Percentiles rank a stretch among this genome's conserved stretches.
These are phyloP conservation scores for Botrytis aclada DNA, from an alignment of 2,329 filamentous ascomycete species.

Conservation along the genomic window DNA sequence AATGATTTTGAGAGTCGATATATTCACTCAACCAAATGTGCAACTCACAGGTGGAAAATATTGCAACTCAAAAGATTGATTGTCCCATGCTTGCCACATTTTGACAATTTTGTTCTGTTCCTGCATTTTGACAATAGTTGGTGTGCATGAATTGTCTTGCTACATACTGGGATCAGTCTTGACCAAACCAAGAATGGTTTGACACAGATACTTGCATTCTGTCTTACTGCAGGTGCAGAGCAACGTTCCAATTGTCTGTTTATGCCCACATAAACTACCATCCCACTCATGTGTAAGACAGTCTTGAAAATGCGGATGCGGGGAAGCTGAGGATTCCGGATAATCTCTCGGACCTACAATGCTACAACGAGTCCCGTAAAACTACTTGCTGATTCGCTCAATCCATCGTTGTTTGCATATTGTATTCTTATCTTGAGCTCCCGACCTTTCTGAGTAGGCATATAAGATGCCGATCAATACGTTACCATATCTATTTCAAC, in stretches of 20 bases:
- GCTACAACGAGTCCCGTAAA: not conserved
- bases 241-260: constrained; percentile 18
- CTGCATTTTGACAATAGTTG: not conserved
- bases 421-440: not conserved
- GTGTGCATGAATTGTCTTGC: not conserved
- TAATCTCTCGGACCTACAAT: constrained; percentile 1
- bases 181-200: not conserved
- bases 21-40: not conserved
- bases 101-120: not conserved
- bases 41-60: not conserved
- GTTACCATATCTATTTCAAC: not conserved
- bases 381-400: not conserved
- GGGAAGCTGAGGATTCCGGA: constrained; percentile 14
- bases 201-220: not conserved
- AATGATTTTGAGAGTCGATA: not conserved
- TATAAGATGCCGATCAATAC: not conserved
- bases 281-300: not conserved
- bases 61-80: not conserved
- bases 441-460: not conserved
- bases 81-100: not conserved
- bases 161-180: not conserved
- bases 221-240: constrained; percentile 9
- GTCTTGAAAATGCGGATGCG: not conserved
- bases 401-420: not conserved
- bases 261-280: not conserved